Evolutionary conservation across 371 early-diverging fungal species (phyloP).

Genomic region (Mucor piriformis): DNA sequence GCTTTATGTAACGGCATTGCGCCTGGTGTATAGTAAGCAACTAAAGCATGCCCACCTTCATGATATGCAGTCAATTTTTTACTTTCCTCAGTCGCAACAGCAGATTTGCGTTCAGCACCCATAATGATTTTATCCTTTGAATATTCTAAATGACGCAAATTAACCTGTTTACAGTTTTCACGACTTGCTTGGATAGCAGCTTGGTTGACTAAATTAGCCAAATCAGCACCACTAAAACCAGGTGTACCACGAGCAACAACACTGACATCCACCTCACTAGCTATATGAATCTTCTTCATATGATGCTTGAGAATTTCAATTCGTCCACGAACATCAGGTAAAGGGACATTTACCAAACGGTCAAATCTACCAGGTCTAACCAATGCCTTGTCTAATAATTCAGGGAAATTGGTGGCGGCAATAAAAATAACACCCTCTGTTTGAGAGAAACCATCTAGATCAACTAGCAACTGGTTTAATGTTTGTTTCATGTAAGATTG

Average conservation of each 20-base stretch:
- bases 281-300: conserved; percentile 72
- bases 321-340: conserved; percentile 97
- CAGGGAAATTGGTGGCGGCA: conserved; percentile 99
- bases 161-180: conserved; percentile 69
- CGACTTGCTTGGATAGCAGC: conserved; percentile 95
- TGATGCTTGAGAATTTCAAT: conserved; percentile 92
- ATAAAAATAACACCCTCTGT: conserved; percentile 96
- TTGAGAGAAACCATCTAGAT: conserved; percentile 95
- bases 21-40: conserved; percentile 93
- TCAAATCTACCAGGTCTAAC: conserved; percentile 98
- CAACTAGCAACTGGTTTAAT: conserved; percentile 94
- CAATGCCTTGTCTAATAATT: conserved; percentile 96
- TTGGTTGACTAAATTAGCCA: conserved; percentile 95
- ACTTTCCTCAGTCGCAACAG: conserved; percentile 87
- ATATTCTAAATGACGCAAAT: conserved; percentile 85
- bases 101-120: conserved; percentile 93
- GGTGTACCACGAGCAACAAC: conserved; percentile 96
- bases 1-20: conserved; percentile 98
- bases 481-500: conserved; percentile 95
- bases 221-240: conserved; percentile 97
- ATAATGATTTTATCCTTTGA: conserved; percentile 98
- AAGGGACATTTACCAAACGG: conserved; percentile 91
- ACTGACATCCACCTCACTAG: conserved; percentile 71
- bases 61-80: conserved; percentile 95
- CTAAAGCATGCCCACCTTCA: conserved; percentile 97